Evolutionary conservation across 371 early-diverging fungal genomes (phyloP), one percentile per base, ranked within the genome.

Genomic region (Choanephora cucurbitarum): DNA sequence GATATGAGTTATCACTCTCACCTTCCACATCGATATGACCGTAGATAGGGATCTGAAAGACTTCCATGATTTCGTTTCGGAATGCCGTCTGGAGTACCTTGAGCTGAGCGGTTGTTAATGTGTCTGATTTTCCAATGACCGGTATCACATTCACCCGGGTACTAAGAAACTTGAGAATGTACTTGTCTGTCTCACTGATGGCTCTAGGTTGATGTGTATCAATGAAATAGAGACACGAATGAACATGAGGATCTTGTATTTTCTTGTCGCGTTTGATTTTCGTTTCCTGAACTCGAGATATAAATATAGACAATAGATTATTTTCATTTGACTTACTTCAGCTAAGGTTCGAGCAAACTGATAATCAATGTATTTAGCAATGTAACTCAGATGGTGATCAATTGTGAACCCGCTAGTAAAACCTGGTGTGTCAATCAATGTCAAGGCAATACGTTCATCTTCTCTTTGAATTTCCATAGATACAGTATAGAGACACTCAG

Each of bases 41-140:
- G 66, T 79, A 83, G 41, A 88, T 65, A 19, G 83, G 82, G 43
- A 90, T 82, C 31, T 82, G 73, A 54, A 77, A 55, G 6, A 58
- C 32, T 33, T 77, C 81, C 39, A 79, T 75, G 7, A 89, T 66
- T 55, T 88, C 90, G 31, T 67, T 68, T 41, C 79, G 67, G 53
- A 82, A 82, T 43, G 85, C 67, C 61, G 77, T 64, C 80, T 98
- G 98, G 67, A 97, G 76, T 13, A 70, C 67, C 51, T 81, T 83
- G 23, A 94, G 75, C 77, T 98, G 98, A 17, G 88, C 82, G 4
- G 80, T 78, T 13, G 98, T 96, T 64, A 98, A 75, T 5, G 92
- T 93, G 60, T 99, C 99, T 9, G 96, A 88, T 54, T 98, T 96
- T n/a, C 98, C 91, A 67, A 99, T 90, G 40, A 99, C 87, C 0